Evolutionary conservation across 805 yeast genomes (phyloP), one percentile per base, ranked within the genome.

Genomic region (Yamadazyma nakazawae): DNA sequence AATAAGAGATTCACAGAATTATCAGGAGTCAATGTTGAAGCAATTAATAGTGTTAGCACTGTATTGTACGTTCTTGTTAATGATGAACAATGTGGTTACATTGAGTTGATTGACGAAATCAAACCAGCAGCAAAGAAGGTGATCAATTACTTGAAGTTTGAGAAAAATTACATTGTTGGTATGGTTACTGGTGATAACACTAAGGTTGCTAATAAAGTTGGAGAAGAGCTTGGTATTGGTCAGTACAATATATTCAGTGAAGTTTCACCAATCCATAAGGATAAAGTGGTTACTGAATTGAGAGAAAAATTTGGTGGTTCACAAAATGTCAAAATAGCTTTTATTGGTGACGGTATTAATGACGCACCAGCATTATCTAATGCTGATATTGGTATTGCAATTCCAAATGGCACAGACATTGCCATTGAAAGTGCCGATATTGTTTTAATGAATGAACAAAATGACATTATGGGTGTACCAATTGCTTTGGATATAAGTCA

Each of bases 381-480:
- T 46, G 86, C 97, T 0, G 88, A 90, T 54, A 67, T 94, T 16
- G 99, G 99, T 19, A 81, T 95, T 57, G 94, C 98, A 10, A 81
- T 95, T 48, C 84, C 95, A 9, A 80, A 95, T 0, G 97, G 98
- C 5, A 88, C 98, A 0, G 98, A 94, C 58, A 88, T 94, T 55
- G 98, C 99, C 1, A 85, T 94, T 54, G 97, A 91, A 54, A 88
- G 96, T n/a, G 97, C 99, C 0, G 96, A 90, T 63, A 79, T 94
- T 34, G 96, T 94, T 16, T 70, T 94, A 13, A 63, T 88, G 60
- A 51, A 50, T 18, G 56, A 58, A 19, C 58, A 45, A 35, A 48
- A 49, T 43, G 73, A 61, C 46, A 62, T 82, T 43, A 58, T 60
- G 16, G 83, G 86, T 8, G 76, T 85, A 5, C 63, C 75, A 21